Percentiles rank a stretch among this genome's conserved stretches.
phyloP scores from a whole-genome alignment of 2,329 filamentous ascomycete genomes.

The Curvularia eragrostidis region DNA sequence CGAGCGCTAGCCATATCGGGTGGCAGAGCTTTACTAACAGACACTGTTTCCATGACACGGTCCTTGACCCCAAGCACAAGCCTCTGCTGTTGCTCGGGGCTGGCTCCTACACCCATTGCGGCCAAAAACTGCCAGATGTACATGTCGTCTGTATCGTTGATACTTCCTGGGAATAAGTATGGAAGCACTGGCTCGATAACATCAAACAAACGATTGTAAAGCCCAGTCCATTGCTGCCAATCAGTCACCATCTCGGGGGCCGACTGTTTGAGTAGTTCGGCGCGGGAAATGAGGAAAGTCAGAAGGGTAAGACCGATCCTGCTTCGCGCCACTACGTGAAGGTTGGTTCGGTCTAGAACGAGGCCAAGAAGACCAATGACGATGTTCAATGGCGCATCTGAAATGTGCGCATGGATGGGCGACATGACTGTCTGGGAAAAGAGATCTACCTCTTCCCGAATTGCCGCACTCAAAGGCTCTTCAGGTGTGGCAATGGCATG shows the following conservation, averaged over 20 bases:
- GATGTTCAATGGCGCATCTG: constrained; percentile 88
- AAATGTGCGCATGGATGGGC: constrained; percentile 86
- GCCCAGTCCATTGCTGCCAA: constrained; percentile 78
- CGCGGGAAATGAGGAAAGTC: constrained; percentile 92
- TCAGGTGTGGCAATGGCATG: constrained; percentile 76
- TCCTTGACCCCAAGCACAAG: constrained; percentile 97
- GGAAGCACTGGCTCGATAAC: constrained; percentile 82
- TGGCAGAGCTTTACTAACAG: constrained; percentile 86
- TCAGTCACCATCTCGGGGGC: constrained; percentile 69
- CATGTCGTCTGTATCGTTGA: constrained; percentile 88
- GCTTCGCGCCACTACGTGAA: constrained; percentile 83
- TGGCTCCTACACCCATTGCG: constrained; percentile 91
- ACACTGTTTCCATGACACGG: constrained; percentile 93
- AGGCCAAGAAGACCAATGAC: constrained; percentile 88
- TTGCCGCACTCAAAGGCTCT: constrained; percentile 70
- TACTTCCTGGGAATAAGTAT: constrained; percentile 88
- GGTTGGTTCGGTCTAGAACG: constrained; percentile 79
- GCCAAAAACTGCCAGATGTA: constrained; percentile 99
- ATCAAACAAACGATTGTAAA: constrained; percentile 89
- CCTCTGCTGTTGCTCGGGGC: constrained; percentile 91
- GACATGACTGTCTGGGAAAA: constrained; percentile 90
- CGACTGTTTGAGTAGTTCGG: constrained; percentile 88
- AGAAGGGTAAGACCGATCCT: constrained; percentile 88
- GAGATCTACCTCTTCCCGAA: constrained; percentile 90
- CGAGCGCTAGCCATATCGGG: constrained; percentile 83